phyloP scores from a whole-genome alignment of 2,329 filamentous ascomycete species.

The Colletotrichum cuscutae region DNA sequence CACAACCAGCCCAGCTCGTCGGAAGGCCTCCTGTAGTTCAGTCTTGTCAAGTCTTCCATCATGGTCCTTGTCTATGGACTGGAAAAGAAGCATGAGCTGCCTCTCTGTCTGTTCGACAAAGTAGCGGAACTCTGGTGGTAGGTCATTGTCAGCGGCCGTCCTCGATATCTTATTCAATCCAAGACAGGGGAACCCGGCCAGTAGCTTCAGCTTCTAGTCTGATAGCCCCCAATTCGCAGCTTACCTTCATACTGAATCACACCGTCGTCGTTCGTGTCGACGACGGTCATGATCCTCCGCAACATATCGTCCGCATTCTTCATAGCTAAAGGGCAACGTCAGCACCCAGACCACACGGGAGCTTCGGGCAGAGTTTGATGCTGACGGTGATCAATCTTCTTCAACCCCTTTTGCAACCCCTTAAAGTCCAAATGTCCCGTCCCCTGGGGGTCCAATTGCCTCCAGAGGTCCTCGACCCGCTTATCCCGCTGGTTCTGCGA shows the following conservation, averaged over 20 bases:
- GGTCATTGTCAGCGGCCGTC: slow-evolving; percentile 24
- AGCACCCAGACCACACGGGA: slow-evolving; percentile 12
- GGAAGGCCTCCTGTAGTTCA: slow-evolving; percentile 85
- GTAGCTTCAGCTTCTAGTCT: slow-evolving; percentile 19
- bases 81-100: slow-evolving; percentile 84
- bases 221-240: slow-evolving; percentile 38
- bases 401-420: slow-evolving; percentile 85
- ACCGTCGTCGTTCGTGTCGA: slow-evolving; percentile 89
- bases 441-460: slow-evolving; percentile 78
- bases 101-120: slow-evolving; percentile 91
- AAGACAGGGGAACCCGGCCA: slow-evolving; percentile 17
- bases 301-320: slow-evolving; percentile 94
- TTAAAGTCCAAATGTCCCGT: slow-evolving; percentile 86
- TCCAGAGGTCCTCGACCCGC: slow-evolving; percentile 87
- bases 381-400: slow-evolving; percentile 90
- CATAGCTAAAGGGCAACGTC: slow-evolving; percentile 59
- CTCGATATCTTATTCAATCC: slow-evolving; percentile 20
- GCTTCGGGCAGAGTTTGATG: slow-evolving; percentile 18
- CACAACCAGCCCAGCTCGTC: slow-evolving; percentile 80
- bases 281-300: slow-evolving; percentile 79
- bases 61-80: slow-evolving; percentile 84
- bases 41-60: slow-evolving; percentile 87
- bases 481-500: slow-evolving; percentile 82
- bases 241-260: slow-evolving; percentile 91
- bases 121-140: slow-evolving; percentile 78